These are phyloP conservation scores for Flaveria ramosissima DNA, from an alignment of 129 eudicot species.

Conservation along the genomic window DNA sequence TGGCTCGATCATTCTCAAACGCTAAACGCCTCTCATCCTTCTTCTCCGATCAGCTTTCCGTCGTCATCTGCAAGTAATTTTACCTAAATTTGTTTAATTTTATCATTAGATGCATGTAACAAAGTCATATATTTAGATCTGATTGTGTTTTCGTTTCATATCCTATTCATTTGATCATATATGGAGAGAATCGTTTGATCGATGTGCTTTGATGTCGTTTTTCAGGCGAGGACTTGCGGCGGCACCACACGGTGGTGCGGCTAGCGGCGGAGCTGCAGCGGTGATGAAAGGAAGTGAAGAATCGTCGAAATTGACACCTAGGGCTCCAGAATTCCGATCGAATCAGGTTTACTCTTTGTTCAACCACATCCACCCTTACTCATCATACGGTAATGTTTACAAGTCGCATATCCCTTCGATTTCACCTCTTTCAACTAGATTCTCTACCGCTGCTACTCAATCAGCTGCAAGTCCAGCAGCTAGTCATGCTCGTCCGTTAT, in stretches of 20 bases:
- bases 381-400: conserved; percentile 18
- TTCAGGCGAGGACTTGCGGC: conserved; percentile 72
- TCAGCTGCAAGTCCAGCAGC: conserved; percentile 23
- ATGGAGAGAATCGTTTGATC: not conserved
- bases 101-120: not conserved
- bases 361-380: conserved; percentile 29
- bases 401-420: conserved; percentile 38
- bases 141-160: not conserved
- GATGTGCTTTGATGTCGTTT: conserved; percentile 11
- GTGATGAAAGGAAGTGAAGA: conserved; percentile 50
- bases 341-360: conserved; percentile 34
- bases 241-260: conserved; percentile 50
- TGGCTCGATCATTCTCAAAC: conserved; percentile 77
- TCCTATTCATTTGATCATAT: not conserved
- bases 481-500: conserved; percentile 41
- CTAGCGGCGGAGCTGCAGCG: conserved; percentile 36
- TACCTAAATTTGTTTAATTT: not conserved
- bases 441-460: conserved; percentile 30
- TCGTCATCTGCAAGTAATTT: conserved; percentile 39
- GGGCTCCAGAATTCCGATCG: conserved; percentile 55
- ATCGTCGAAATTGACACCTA: conserved; percentile 31
- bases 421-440: conserved; percentile 26
- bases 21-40: conserved; percentile 65
- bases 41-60: conserved; percentile 52
- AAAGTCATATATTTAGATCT: not conserved